phyloP scores from a whole-genome alignment of 129 eudicot species.

The Mikania micrantha region DNA sequence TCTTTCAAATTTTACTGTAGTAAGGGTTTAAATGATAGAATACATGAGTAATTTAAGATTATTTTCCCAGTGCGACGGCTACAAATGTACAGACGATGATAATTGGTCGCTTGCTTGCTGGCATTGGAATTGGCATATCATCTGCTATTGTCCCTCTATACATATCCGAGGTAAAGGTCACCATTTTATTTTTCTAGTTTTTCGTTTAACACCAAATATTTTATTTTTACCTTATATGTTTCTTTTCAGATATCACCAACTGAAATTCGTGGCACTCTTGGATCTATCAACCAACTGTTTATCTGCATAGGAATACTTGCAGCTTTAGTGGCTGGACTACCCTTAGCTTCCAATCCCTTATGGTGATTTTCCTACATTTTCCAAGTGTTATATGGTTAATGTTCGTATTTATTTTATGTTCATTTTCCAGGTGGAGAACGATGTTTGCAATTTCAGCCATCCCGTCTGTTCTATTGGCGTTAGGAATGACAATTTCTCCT shows the following conservation, averaged over 20 bases:
- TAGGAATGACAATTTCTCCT: slow-evolving; percentile 95
- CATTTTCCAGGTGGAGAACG: slow-evolving; percentile 82
- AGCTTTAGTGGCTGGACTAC: slow-evolving; percentile 87
- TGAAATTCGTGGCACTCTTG: slow-evolving; percentile 95
- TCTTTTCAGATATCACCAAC: slow-evolving; percentile 83
- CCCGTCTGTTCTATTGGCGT: slow-evolving; percentile 84
- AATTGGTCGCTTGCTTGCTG: slow-evolving; percentile 82
- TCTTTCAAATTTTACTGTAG: background rate
- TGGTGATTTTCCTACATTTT: slow-evolving; percentile 37
- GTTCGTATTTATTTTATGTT: background rate
- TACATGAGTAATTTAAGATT: background rate
- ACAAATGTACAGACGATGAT: slow-evolving; percentile 72
- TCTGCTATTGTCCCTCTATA: slow-evolving; percentile 94
- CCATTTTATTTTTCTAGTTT: slow-evolving; percentile 5
- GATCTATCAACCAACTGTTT: slow-evolving; percentile 84
- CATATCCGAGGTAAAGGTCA: slow-evolving; percentile 74
- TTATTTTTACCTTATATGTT: slow-evolving; percentile 8
- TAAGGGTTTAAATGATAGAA: background rate
- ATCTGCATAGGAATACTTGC: slow-evolving; percentile 87
- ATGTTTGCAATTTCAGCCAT: slow-evolving; percentile 79
- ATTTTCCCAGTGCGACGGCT: slow-evolving; percentile 67
- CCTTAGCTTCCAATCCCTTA: slow-evolving; percentile 74
- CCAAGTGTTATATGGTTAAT: background rate
- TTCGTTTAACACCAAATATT: background rate
- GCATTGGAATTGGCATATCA: slow-evolving; percentile 96